Evolutionary conservation across 2,329 filamentous ascomycete species (phyloP), one percentile per base, ranked within the genome.

Genomic region (Alternaria triticina): DNA sequence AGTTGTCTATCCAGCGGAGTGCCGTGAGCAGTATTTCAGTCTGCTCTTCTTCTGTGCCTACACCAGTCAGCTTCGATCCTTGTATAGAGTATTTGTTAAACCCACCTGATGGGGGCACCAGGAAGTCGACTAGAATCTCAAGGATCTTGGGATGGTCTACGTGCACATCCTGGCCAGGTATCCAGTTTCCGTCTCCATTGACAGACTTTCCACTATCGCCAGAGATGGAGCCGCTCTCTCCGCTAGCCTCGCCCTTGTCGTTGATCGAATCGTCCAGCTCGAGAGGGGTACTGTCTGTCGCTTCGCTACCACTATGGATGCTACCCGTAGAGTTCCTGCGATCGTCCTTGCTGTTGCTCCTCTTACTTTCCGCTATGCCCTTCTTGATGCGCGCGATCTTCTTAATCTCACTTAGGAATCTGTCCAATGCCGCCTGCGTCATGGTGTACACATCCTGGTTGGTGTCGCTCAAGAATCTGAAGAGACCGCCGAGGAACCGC

Each of bases 381-480:
- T 94, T 96, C 81, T 97, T 97, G 63, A 99, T 90, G 13, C 91
- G 89, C 13, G 95, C 91, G 63, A 99, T 98, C 69, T 95, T 91
- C 81, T 95, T 97, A 74, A 99, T 98, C 80, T 99, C 96, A 54
- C 87, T 89, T 17, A 99, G 83, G 72, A 99, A 98, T 68, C 93
- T 91, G 78, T 98, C 95, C 22, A 99, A 83, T 51, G 94, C 92
- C 25, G 88, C 88, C 77, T 97, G 94, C 0, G 96, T 98, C 44
- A 93, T 92, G 57, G 95, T 93, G 73, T 97, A 93, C n/a, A 99
- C 96, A 78, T 99, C 96, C 51, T 89, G 86, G 76, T 97, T 97
- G 12, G 91, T 89, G 73, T 97, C 96, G 66, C 93, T 94, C 11
- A 99, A 86, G 71, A 98, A 99, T 74, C 91, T 95, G 71, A 99